These are phyloP conservation scores for Scheffersomyces quercinus DNA, from an alignment of 1,139 yeast species.

Conservation along the genomic window DNA sequence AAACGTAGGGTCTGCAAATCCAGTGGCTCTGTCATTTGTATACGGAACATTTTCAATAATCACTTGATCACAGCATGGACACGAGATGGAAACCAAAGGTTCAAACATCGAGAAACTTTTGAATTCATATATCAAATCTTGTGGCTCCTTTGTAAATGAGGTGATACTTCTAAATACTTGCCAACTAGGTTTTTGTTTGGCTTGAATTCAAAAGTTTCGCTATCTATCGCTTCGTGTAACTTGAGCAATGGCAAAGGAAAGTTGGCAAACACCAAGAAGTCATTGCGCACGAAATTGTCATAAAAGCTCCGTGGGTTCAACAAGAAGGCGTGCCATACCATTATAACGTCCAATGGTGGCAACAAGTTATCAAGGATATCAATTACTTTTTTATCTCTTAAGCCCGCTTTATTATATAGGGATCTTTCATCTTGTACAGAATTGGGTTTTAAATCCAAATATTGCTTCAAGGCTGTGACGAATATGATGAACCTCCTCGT, in stretches of 20 bases:
- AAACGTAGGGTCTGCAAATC: slow-evolving; percentile 25
- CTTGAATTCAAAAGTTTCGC: slow-evolving; percentile 19
- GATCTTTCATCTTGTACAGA: slow-evolving; percentile 2
- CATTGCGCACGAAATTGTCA: slow-evolving; percentile 28
- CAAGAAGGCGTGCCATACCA: slow-evolving; percentile 43
- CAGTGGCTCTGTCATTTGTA: slow-evolving; percentile 14
- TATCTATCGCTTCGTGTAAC: slow-evolving; percentile 21
- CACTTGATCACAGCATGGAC: slow-evolving; percentile 19
- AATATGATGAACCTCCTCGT: slow-evolving; percentile 30
- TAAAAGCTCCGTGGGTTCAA: slow-evolving; percentile 29
- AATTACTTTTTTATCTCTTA: slow-evolving; percentile 1
- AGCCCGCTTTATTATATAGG: slow-evolving; percentile 4
- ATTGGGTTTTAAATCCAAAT: neutral
- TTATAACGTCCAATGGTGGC: slow-evolving; percentile 39
- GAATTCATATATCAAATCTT: slow-evolving; percentile 4
- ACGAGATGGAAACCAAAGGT: slow-evolving; percentile 10
- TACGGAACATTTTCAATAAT: slow-evolving; percentile 14
- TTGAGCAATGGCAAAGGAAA: slow-evolving; percentile 28
- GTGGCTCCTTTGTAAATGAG: neutral
- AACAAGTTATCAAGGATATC: slow-evolving; percentile 10
- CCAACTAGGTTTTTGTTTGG: slow-evolving; percentile 9
- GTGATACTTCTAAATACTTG: slow-evolving; percentile 7
- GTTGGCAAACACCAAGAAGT: slow-evolving; percentile 20
- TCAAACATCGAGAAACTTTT: slow-evolving; percentile 4
- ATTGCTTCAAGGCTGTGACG: slow-evolving; percentile 19